A percentile compares a stretch with the other conserved stretches of the same genome.
Evolutionary conservation across 345 rosid genomes (phyloP).

Genomic region (Euclidium syriacum): DNA sequence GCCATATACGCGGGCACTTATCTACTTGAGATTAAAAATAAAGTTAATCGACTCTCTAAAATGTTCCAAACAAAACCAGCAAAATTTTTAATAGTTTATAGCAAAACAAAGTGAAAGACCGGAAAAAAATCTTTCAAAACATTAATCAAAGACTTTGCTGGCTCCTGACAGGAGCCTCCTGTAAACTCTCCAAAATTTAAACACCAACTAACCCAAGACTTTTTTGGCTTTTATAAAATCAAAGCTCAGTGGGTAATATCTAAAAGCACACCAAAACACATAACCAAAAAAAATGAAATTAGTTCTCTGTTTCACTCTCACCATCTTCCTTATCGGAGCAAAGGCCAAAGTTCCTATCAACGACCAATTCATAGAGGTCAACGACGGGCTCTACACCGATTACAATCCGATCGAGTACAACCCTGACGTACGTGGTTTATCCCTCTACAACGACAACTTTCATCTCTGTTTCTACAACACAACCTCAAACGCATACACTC

Average conservation of each 20-base stretch:
- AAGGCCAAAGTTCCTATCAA: conserved; percentile 21
- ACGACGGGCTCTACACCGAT: conserved; percentile 28
- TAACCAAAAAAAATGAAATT: conserved; percentile 10
- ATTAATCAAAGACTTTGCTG: no score
- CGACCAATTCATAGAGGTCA: conserved; percentile 22
- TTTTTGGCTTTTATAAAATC: conserved; percentile 12
- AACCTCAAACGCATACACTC: conserved; percentile 52
- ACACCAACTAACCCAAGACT: background rate
- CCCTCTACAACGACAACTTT: conserved; percentile 35
- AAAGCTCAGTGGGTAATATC: background rate
- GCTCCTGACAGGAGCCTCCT: no score
- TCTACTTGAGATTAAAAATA: no score
- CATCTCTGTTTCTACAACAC: conserved; percentile 57
- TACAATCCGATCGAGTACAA: conserved; percentile 29
- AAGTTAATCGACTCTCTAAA: no score
- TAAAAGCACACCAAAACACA: conserved; percentile 10
- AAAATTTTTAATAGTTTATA: no score
- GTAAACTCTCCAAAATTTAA: background rate
- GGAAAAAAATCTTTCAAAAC: no score
- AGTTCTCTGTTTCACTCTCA: conserved; percentile 15
- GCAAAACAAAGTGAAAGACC: no score
- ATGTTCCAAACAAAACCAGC: no score
- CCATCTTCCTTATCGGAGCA: background rate
- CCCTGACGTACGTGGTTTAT: conserved; percentile 28
- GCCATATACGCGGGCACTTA: no score